These are phyloP conservation scores for Corchorus olitorius DNA, from an alignment of 345 rosid species.

Conservation along the genomic window DNA sequence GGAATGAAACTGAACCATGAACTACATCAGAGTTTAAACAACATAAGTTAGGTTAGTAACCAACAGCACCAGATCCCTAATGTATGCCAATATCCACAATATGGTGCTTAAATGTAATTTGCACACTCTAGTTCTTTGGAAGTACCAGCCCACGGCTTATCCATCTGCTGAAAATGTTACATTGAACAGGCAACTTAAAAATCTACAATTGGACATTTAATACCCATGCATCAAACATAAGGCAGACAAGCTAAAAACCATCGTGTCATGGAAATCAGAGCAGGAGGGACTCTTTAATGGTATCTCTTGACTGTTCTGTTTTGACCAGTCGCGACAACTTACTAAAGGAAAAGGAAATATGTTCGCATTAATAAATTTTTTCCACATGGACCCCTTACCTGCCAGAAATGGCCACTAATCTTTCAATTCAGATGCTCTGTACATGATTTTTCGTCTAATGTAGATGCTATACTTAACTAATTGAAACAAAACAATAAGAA, in stretches of 20 bases:
- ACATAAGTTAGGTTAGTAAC: not conserved
- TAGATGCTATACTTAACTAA: slow-evolving; percentile 3
- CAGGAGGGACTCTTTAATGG: not conserved
- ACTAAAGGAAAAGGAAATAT: not conserved
- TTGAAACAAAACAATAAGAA: not conserved
- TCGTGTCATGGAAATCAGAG: not conserved
- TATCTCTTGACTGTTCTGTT: not conserved
- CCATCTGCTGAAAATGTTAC: not conserved
- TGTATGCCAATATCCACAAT: not conserved
- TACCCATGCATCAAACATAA: not conserved
- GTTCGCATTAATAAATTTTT: not conserved
- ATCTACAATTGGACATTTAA: not conserved
- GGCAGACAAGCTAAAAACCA: not conserved
- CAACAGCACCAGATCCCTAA: not conserved
- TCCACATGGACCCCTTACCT: not conserved
- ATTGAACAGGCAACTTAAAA: not conserved
- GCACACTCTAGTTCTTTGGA: slow-evolving; percentile 3
- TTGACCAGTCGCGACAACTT: not conserved
- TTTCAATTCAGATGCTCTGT: not conserved
- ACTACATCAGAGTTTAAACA: not conserved
- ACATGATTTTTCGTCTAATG: not conserved
- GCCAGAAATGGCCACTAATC: not conserved
- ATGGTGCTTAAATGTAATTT: not conserved
- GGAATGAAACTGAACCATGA: not conserved
- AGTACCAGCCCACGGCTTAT: not conserved